Percentiles rank a stretch among this genome's conserved stretches.
Evolutionary conservation across 2,329 filamentous ascomycete genomes (phyloP).

Genomic region (Furcasterigmium furcatum): DNA sequence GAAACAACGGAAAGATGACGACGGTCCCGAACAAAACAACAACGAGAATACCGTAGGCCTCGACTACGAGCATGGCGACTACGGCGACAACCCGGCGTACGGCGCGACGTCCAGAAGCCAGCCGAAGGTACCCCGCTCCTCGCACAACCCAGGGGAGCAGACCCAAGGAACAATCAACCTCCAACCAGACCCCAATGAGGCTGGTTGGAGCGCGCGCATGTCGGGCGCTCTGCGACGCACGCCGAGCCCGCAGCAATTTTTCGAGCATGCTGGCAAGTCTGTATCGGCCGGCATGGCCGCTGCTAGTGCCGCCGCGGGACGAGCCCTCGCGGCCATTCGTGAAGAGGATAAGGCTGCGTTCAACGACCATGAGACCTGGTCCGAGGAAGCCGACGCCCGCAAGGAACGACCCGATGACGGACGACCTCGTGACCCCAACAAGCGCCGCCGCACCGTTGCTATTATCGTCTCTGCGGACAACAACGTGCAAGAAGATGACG

Average conservation of each 20-base stretch:
- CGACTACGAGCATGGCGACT: constrained; percentile 45
- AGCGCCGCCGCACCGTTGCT: constrained; percentile 73
- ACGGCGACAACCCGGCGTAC: constrained; percentile 50
- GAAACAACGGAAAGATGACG: constrained; percentile 79
- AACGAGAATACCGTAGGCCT: constrained; percentile 40
- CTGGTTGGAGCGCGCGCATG: constrained; percentile 69
- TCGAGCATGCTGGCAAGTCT: constrained; percentile 78
- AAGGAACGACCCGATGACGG: constrained; percentile 37
- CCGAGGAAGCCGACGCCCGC: constrained; percentile 78
- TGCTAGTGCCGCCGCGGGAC: constrained; percentile 79
- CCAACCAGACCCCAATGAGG: constrained; percentile 22
- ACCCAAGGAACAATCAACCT: constrained; percentile 37
- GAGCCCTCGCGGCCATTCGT: constrained; percentile 76
- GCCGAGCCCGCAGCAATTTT: constrained; percentile 83
- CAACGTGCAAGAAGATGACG: constrained; percentile 55
- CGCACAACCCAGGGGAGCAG: constrained; percentile 33
- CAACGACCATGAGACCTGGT: constrained; percentile 87
- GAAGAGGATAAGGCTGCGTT: constrained; percentile 80
- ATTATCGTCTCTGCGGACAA: constrained; percentile 83
- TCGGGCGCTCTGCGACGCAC: constrained; percentile 78
- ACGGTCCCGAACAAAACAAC: constrained; percentile 63
- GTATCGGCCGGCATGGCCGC: constrained; percentile 80
- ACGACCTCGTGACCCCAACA: constrained; percentile 30
- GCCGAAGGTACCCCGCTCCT: constrained; percentile 9
- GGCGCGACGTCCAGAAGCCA: constrained; percentile 33